phyloP scores from a whole-genome alignment of 768 basidiomycete genomes.

The Russula abietina region DNA sequence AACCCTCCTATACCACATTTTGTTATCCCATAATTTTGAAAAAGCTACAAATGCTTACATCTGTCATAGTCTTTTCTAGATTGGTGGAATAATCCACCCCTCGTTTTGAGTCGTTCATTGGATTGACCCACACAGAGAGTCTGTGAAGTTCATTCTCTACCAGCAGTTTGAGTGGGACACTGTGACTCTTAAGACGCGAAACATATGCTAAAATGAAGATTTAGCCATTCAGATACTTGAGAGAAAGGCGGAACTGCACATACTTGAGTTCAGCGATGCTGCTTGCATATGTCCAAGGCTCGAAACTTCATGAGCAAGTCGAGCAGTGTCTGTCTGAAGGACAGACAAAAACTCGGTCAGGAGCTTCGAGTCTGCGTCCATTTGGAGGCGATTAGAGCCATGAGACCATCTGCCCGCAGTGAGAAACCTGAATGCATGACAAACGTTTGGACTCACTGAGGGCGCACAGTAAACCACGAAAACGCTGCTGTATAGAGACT shows the following conservation, averaged over 20 bases:
- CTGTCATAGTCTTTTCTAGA: conserved; percentile 53
- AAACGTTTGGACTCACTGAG: conserved; percentile 57
- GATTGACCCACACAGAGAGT: conserved; percentile 86
- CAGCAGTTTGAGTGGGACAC: conserved; percentile 71
- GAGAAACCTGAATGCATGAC: not conserved
- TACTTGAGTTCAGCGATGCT: conserved; percentile 28
- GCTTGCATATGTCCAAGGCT: conserved; percentile 53
- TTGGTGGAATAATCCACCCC: conserved; percentile 54
- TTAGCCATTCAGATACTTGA: conserved; percentile 14
- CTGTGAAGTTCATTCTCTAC: conserved; percentile 89
- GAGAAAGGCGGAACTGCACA: conserved; percentile 33
- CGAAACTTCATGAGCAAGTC: conserved; percentile 51
- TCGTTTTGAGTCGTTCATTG: conserved; percentile 66
- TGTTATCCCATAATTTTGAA: not conserved
- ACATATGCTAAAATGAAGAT: conserved; percentile 43
- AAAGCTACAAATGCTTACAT: conserved; percentile 40
- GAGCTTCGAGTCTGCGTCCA: conserved; percentile 83
- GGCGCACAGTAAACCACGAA: conserved; percentile 89
- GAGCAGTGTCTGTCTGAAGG: conserved; percentile 66
- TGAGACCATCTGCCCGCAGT: conserved; percentile 73
- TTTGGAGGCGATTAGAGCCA: conserved; percentile 88
- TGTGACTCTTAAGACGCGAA: conserved; percentile 53
- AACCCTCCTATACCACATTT: conserved; percentile 43
- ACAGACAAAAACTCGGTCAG: conserved; percentile 77
- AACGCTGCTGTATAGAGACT: conserved; percentile 75